Percentiles rank a stretch among this genome's conserved stretches.
These are phyloP conservation scores for Diplogelasinospora grovesii DNA, from an alignment of 495 filamentous ascomycete species.

Conservation along the genomic window DNA sequence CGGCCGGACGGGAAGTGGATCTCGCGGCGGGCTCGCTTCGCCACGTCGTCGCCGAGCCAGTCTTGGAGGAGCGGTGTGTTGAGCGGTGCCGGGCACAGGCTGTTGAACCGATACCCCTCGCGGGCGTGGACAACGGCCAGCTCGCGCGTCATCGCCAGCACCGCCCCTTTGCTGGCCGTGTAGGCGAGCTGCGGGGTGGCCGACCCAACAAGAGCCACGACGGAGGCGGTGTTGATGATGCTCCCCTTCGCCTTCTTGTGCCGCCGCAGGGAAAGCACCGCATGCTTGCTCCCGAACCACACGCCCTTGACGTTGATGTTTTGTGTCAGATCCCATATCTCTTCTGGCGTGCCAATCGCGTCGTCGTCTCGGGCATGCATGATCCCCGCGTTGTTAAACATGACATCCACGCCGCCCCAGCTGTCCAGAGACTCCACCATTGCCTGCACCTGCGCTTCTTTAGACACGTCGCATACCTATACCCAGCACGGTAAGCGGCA, in stretches of 20 bases:
- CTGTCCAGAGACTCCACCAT: slow-evolving; percentile 64
- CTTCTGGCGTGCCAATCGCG: slow-evolving; percentile 75
- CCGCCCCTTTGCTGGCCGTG: slow-evolving; percentile 91
- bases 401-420: slow-evolving; percentile 90
- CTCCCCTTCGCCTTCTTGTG: slow-evolving; percentile 70
- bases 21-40: slow-evolving; percentile 79
- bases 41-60: slow-evolving; percentile 85
- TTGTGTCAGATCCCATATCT: slow-evolving; percentile 92
- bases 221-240: slow-evolving; percentile 92
- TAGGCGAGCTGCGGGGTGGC: slow-evolving; percentile 96
- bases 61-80: slow-evolving; percentile 87
- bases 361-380: slow-evolving; percentile 90
- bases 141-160: slow-evolving; percentile 78
- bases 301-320: slow-evolving; percentile 98
- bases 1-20: slow-evolving; percentile 93
- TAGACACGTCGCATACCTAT: slow-evolving; percentile 55
- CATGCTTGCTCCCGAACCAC: slow-evolving; percentile 94
- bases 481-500: no score
- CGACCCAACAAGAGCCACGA: slow-evolving; percentile 85
- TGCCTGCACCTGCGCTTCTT: slow-evolving; percentile 66
- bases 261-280: slow-evolving; percentile 72
- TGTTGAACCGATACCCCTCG: slow-evolving; percentile 83
- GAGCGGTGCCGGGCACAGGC: slow-evolving; percentile 83
- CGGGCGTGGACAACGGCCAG: slow-evolving; percentile 77
- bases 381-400: slow-evolving; percentile 99